Evolutionary conservation across 148 eudicot species (phyloP).

Genomic region (Bassia scoparia): DNA sequence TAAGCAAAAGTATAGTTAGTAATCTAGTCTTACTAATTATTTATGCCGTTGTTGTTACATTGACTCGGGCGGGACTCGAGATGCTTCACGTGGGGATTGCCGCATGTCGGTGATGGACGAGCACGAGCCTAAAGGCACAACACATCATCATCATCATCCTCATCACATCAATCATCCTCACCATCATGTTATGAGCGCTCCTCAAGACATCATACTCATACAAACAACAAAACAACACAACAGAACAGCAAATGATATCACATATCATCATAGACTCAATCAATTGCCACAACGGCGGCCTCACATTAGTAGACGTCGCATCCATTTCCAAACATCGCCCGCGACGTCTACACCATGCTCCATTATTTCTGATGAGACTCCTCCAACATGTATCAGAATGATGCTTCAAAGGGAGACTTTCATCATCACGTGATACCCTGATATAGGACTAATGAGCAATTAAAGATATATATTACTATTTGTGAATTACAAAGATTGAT

Average conservation of each 20-base stretch:
- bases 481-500: no score
- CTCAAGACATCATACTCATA: constrained; percentile 30
- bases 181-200: constrained; percentile 4
- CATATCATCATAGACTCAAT: constrained; percentile 27
- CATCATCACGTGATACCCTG: no score
- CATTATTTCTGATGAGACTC: constrained; percentile 59
- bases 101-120: constrained; percentile 37
- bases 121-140: constrained; percentile 26
- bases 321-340: constrained; percentile 65
- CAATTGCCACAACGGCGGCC: constrained; percentile 33
- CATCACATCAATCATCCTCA: constrained; percentile 17
- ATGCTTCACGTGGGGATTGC: constrained; percentile 50
- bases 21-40: background rate
- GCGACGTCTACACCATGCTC: constrained; percentile 69
- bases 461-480: no score
- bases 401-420: no score
- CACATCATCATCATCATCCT: constrained; percentile 14
- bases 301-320: constrained; percentile 65
- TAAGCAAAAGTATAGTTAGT: constrained; percentile 15
- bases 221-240: background rate
- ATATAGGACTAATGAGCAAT: no score
- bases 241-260: no score
- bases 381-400: constrained; percentile 57
- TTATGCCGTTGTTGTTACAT: constrained; percentile 9
- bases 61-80: constrained; percentile 57